These are phyloP conservation scores for Hydrangea macrophylla DNA, from an alignment of 148 eudicot species.

Conservation along the genomic window DNA sequence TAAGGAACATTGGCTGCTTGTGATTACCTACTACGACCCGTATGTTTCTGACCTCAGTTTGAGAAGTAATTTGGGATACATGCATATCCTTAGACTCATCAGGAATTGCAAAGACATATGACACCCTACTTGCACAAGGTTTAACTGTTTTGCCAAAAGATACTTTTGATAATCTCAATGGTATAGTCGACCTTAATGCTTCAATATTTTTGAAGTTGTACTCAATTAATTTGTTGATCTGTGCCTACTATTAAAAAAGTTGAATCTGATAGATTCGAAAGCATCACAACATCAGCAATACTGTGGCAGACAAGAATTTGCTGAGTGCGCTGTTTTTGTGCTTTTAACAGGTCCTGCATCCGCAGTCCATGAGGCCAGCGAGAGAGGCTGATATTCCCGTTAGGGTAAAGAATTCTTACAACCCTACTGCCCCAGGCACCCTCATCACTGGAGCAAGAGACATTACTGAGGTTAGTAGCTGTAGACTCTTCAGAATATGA, in stretches of 20 bases:
- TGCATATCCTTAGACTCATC: neutral
- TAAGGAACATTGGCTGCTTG: neutral
- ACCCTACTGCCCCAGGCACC: slow-evolving; percentile 96
- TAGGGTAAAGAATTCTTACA: slow-evolving; percentile 95
- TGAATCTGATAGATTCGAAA: neutral
- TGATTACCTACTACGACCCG: neutral
- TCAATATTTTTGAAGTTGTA: neutral
- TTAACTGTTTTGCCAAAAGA: neutral
- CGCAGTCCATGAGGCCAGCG: slow-evolving; percentile 98
- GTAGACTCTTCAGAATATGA: slow-evolving; percentile 5
- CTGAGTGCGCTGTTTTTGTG: neutral
- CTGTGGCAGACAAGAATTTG: neutral
- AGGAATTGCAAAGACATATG: neutral
- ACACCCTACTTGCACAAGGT: neutral
- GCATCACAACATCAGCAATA: neutral
- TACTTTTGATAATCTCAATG: neutral
- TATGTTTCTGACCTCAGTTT: neutral
- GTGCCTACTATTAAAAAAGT: neutral
- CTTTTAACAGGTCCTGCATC: slow-evolving; percentile 85
- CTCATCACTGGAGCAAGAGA: slow-evolving; percentile 71
- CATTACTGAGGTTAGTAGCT: slow-evolving; percentile 69
- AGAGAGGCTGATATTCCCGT: slow-evolving; percentile 92
- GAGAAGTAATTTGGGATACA: neutral
- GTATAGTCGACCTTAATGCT: neutral
- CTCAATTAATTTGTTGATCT: neutral